phyloP scores from a whole-genome alignment of 1,284 basidiomycete species.

The Anthracocystis setariae region DNA sequence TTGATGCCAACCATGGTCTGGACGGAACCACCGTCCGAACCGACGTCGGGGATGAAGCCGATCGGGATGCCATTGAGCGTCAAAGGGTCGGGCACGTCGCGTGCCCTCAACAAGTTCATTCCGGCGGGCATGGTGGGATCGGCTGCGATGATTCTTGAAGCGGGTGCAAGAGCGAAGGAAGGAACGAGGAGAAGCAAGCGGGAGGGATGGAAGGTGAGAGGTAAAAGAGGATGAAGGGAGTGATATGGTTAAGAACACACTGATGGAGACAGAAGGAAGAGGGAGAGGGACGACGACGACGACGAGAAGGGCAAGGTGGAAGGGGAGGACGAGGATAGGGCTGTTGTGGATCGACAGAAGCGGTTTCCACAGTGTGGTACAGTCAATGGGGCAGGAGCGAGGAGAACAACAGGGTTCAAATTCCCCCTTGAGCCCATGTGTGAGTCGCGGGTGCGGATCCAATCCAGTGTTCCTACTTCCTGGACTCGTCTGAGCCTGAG shows the following conservation, averaged over 20 bases:
- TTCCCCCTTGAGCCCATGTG: neutral
- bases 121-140: slow-evolving; percentile 21
- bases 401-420: neutral
- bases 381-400: neutral
- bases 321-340: neutral
- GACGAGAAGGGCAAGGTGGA: neutral
- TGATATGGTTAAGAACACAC: neutral
- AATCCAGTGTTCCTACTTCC: no score
- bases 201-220: neutral
- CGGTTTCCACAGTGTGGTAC: neutral
- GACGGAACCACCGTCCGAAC: slow-evolving; percentile 51
- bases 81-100: slow-evolving; percentile 31
- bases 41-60: slow-evolving; percentile 59
- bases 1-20: slow-evolving; percentile 53
- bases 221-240: neutral
- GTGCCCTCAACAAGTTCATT: slow-evolving; percentile 13
- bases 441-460: neutral
- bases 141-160: neutral
- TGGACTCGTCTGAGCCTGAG: no score
- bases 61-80: slow-evolving; percentile 41
- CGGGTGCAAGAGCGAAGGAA: neutral
- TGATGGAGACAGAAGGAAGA: neutral
- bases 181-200: neutral
- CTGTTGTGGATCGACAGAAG: neutral
- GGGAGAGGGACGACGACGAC: neutral